Evolutionary conservation across 2,329 filamentous ascomycete genomes (phyloP).

Genomic region (Ophiocordyceps camponoti-floridani): DNA sequence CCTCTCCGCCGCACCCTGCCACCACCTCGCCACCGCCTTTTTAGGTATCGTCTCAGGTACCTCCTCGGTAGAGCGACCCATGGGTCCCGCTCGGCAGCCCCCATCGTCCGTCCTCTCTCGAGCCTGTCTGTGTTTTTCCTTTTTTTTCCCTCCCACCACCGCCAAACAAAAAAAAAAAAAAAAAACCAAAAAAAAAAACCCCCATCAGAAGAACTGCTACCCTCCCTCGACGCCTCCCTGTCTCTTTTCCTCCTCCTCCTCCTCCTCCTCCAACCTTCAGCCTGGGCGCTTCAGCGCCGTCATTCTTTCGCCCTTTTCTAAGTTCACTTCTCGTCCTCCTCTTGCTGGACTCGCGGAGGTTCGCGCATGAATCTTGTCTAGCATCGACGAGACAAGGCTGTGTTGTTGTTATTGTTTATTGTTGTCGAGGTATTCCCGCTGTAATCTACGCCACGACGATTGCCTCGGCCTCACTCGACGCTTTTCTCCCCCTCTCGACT

Average conservation of each 20-base stretch:
- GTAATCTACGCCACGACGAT: neutral
- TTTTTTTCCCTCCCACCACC: neutral
- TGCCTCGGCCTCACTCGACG: neutral
- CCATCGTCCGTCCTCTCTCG: neutral
- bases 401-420: neutral
- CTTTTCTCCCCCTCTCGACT: too few species aligned
- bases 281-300: neutral
- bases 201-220: neutral
- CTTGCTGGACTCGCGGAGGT: neutral
- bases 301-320: neutral
- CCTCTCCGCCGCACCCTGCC: neutral
- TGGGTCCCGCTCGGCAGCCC: neutral
- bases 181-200: neutral
- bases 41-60: too few species aligned
- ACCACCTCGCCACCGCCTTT: neutral
- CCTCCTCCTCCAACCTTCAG: neutral
- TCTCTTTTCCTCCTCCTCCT: too few species aligned
- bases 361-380: neutral
- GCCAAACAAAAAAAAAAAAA: too few species aligned
- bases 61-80: neutral
- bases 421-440: neutral
- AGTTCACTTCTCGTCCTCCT: neutral
- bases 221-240: neutral
- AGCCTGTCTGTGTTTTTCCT: neutral
- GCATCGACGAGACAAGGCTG: neutral